Conservation (phyloP, 257 asterid genomes). For the Solanum rostratum region DNA sequence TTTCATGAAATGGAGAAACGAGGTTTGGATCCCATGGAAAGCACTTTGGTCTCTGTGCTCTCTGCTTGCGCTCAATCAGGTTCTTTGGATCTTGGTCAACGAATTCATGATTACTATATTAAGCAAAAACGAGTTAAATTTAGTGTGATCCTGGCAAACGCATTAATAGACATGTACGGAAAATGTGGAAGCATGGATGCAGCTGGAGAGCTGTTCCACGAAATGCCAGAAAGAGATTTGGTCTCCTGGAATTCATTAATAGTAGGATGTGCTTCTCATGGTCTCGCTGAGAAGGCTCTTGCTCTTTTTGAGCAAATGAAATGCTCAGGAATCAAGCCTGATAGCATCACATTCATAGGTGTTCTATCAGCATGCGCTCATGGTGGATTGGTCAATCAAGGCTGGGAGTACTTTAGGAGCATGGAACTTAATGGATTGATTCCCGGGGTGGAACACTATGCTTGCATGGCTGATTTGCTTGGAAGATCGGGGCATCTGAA, state of each 20-base stretch:
- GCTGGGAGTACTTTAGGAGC: conserved; percentile 38
- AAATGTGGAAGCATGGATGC: conserved; percentile 56
- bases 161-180: conserved; percentile 55
- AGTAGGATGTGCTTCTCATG: conserved; percentile 68
- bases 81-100: conserved; percentile 32
- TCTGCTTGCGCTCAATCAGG: conserved; percentile 77
- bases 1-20: conserved; percentile 45
- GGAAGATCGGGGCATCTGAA: conserved; percentile 52
- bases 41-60: conserved; percentile 54
- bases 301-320: conserved; percentile 35
- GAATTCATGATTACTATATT: conserved; percentile 35
- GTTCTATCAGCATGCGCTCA: conserved; percentile 76
- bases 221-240: conserved; percentile 44
- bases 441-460: conserved; percentile 48
- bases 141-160: conserved; percentile 46
- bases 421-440: conserved; percentile 28
- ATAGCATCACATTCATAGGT: conserved; percentile 59
- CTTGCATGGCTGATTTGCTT: conserved; percentile 63
- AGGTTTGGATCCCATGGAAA: conserved; percentile 48
- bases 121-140: conserved; percentile 21
- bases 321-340: conserved; percentile 35
- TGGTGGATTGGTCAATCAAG: conserved; percentile 51
- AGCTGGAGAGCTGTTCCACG: conserved; percentile 40
- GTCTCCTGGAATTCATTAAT: conserved; percentile 69
- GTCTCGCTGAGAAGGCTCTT: conserved; percentile 39